Percentiles rank a stretch among this genome's conserved stretches.
These are phyloP conservation scores for Saccharomycopsis olivae DNA, from an alignment of 805 yeast species.

Conservation along the genomic window DNA sequence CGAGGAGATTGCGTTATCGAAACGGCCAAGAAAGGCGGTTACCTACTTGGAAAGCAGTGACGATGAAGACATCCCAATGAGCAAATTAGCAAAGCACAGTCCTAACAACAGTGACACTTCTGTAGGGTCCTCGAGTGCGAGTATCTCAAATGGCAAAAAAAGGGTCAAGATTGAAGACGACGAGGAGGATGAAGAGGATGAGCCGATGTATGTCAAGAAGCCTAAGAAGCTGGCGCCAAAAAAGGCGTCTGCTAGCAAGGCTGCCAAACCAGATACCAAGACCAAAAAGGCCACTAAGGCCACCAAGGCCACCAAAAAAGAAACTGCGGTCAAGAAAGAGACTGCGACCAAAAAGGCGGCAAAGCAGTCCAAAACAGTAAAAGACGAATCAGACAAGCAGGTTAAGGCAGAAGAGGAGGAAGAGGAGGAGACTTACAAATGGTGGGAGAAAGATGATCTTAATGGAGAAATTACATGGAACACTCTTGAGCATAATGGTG, in stretches of 20 bases:
- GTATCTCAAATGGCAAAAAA: conserved; percentile 11
- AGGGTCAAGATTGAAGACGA: conserved; percentile 12
- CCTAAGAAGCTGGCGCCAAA: too few relatives aligned
- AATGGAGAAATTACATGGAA: conserved; percentile 82
- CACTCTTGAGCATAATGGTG: conserved; percentile 80
- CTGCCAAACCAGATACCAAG: too few relatives aligned
- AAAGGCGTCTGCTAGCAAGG: too few relatives aligned
- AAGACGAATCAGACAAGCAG: conserved; percentile 11
- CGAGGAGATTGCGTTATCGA: conserved; percentile 22
- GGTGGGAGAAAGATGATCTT: conserved; percentile 77
- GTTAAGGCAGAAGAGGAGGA: conserved; percentile 28
- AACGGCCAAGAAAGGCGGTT: conserved; percentile 11
- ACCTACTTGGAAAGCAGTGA: conserved; percentile 11
- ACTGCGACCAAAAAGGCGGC: neutral
- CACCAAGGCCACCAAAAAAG: conserved; percentile 10
- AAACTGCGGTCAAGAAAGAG: conserved; percentile 6
- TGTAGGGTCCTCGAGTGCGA: conserved; percentile 6
- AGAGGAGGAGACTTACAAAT: conserved; percentile 52
- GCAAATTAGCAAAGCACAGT: conserved; percentile 13
- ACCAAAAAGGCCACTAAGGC: conserved; percentile 18
- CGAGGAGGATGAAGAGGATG: conserved; percentile 17
- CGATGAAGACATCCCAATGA: conserved; percentile 17
- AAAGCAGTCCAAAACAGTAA: conserved; percentile 7
- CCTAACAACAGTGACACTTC: conserved; percentile 10
- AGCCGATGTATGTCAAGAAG: too few relatives aligned